Evolutionary conservation across 192 early-diverging fungal species (phyloP).

Genomic region (Entomortierella parvispora): DNA sequence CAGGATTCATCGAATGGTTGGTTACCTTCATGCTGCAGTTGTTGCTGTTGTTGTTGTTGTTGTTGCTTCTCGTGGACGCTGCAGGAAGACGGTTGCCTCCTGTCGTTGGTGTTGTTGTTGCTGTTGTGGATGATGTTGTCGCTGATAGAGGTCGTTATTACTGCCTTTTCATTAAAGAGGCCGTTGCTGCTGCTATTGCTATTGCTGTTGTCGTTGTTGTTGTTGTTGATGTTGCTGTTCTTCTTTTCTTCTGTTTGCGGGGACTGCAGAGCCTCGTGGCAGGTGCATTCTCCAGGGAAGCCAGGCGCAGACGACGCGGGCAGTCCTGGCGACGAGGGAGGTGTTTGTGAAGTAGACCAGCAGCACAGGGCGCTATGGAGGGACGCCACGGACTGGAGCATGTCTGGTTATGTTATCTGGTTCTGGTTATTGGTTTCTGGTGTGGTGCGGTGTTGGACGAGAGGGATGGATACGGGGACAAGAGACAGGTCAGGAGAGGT

Average conservation of each 20-base stretch:
- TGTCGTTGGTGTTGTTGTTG: too few species aligned
- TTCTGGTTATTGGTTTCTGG: not conserved
- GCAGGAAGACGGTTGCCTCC: too few species aligned
- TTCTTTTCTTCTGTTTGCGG: not conserved
- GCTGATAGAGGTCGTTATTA: too few species aligned
- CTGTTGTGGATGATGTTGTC: too few species aligned
- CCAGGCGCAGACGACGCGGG: too few species aligned
- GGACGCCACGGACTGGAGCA: slow-evolving; percentile 3
- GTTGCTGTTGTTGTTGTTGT: too few species aligned
- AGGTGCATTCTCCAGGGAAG: slow-evolving; percentile 20
- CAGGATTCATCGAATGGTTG: not conserved
- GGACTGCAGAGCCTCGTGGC: slow-evolving; percentile 5
- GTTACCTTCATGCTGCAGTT: too few species aligned
- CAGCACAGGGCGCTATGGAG: slow-evolving; percentile 38
- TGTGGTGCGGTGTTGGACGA: not conserved
- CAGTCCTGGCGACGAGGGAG: slow-evolving; percentile 25
- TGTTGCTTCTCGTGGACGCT: too few species aligned
- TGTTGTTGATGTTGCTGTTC: not conserved
- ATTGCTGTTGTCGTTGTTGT: slow-evolving; percentile 3
- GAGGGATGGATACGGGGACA: not conserved
- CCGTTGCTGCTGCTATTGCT: too few species aligned
- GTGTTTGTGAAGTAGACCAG: slow-evolving; percentile 34
- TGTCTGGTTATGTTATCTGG: not conserved
- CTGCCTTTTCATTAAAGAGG: too few species aligned
- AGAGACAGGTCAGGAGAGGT: not conserved